Evolutionary conservation across 371 early-diverging fungal genomes (phyloP), one percentile per base, ranked within the genome.

Genomic region (Haplosporangium sp.): DNA sequence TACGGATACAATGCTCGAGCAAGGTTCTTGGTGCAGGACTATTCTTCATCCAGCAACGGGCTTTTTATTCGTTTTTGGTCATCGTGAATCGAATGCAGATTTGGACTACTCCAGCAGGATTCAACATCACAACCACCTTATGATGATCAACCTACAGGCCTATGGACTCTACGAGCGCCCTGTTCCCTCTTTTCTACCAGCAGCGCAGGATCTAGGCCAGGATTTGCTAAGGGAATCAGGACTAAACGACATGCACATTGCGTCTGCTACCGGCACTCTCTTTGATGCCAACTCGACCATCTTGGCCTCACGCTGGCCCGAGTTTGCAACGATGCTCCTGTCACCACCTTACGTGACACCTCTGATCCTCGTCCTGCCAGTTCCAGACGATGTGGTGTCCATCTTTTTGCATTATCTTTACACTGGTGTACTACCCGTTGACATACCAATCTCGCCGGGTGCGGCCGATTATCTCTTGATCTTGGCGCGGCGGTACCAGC

Each of bases 1-100:
- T 13, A 86, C 83, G 42, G 86, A 82, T 11, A 64, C 74, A 1
- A 65, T 68, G 36, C 81, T 84, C 57, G 74, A 79, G 36, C 54
- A 62, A 0, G 86, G 86, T 7, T 85, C 85, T 56, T 87, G 88
- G 88, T 88, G 84, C 73, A 79, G 84, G 64, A 82, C 85, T 12
- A 18, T 86, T 0, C 69, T 87, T 6, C 84, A 86, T 20, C 82
- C 85, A 23, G 81, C 82, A 29, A 80, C 84, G 18, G 85, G 87
- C 46, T 80, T 83, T 3, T 69, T 86, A 54, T 64, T 86, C 23
- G 64, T 87, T 37, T 87, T 87, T 67, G 88, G 88, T 20, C 79
- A 86, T 45, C 71, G 72, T n/a, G 70, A 74, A 1, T 79, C 88
- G 21, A 79, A 83, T 59, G 63, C 86, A 16, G 77, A 74, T 18